These are phyloP conservation scores for Leersia perrieri DNA, from an alignment of 176 grass and related monocot species.

Conservation along the genomic window DNA sequence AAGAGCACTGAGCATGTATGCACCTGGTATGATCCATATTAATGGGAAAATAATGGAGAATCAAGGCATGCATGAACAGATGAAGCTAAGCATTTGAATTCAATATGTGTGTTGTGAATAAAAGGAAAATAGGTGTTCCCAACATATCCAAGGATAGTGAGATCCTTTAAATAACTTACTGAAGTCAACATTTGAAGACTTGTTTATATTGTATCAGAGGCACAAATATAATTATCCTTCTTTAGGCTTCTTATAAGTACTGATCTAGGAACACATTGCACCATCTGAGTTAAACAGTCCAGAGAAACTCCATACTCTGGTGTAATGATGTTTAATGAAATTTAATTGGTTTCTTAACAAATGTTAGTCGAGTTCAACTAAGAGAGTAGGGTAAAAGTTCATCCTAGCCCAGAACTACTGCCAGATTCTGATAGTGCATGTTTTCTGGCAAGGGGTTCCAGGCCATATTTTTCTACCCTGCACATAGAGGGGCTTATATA, in stretches of 20 bases:
- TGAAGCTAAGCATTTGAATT: constrained; percentile 18
- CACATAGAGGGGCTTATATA: not conserved
- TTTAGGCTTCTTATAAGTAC: not conserved
- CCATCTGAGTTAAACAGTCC: not conserved
- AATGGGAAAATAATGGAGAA: not conserved
- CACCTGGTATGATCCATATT: too few relatives aligned
- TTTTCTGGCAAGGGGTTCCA: too few relatives aligned
- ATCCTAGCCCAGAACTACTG: not conserved
- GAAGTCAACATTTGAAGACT: not conserved
- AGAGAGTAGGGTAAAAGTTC: not conserved
- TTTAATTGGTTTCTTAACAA: not conserved
- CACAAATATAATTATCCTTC: constrained; percentile 2
- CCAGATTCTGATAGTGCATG: not conserved
- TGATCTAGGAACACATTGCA: not conserved
- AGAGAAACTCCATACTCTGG: not conserved
- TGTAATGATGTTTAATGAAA: not conserved
- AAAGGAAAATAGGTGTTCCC: not conserved
- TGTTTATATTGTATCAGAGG: not conserved
- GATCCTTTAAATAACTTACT: not conserved
- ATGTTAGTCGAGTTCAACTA: not conserved
- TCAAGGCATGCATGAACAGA: not conserved
- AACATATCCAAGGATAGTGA: not conserved
- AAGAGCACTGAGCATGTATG: not conserved
- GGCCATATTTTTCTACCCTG: not conserved
- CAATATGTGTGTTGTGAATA: not conserved